A percentile compares a stretch with the other conserved stretches of the same genome.
These are phyloP conservation scores for Peniophora sp. DNA, from an alignment of 1,284 basidiomycete genomes.

Conservation along the genomic window DNA sequence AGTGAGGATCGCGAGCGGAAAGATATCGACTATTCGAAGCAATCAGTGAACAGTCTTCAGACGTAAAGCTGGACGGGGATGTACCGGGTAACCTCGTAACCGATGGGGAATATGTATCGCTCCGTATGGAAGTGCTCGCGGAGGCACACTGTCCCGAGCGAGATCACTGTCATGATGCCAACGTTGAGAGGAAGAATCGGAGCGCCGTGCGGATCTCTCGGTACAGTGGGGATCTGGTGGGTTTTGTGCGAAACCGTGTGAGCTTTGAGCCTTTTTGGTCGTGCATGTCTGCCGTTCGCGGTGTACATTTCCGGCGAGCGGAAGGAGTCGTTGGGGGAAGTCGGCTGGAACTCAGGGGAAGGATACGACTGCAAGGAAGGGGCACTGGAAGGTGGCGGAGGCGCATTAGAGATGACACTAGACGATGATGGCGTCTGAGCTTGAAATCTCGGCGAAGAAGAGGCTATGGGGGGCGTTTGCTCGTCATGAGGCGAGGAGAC, in stretches of 20 bases:
- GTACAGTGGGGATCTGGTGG: conserved; percentile 66
- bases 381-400: conserved; percentile 3
- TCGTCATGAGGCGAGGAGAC: conserved; percentile 20
- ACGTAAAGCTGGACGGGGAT: conserved; percentile 11
- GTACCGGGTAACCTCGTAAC: conserved; percentile 73
- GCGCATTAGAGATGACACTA: not conserved
- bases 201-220: conserved; percentile 56
- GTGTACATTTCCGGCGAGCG: conserved; percentile 9
- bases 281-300: conserved; percentile 27
- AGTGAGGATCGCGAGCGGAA: conserved; percentile 58
- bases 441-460: not conserved
- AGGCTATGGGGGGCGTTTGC: conserved; percentile 5
- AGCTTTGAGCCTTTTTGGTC: conserved; percentile 69
- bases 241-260: conserved; percentile 71
- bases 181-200: conserved; percentile 70
- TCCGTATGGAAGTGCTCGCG: conserved; percentile 78
- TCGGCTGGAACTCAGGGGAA: conserved; percentile 5
- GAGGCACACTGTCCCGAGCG: conserved; percentile 65
- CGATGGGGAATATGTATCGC: conserved; percentile 78
- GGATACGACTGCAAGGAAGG: conserved; percentile 4
- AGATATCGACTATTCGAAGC: conserved; percentile 50
- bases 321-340: not conserved
- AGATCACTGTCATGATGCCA: conserved; percentile 74
- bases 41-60: not conserved
- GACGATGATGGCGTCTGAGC: not conserved